Base-by-base conservation (phyloP, 1,284 basidiomycete species). In the Cutaneotrichosporon spelunceum region DNA sequence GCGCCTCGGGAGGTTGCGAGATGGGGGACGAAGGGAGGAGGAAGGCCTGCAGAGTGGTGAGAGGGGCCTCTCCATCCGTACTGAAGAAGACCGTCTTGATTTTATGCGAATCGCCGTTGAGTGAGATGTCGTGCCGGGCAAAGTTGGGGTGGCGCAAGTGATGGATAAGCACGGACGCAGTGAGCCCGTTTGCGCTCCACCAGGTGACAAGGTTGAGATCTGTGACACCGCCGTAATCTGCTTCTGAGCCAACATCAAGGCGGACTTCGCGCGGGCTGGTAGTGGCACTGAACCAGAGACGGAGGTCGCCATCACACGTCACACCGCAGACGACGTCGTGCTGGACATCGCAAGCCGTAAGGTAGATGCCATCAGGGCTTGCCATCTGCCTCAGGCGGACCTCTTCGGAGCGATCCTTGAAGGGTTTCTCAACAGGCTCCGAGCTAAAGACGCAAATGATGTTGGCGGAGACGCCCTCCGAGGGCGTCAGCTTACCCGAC, bases 401-500 rank as follows among this genome's bases (percentile, higher is more conserved):
- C 8, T 67, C 68, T 21, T 75, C 74, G 0, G 72, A 65, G 6
- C 75, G 68, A n/a, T 71, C 65, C 8, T 62, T 68, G 16, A 72
- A 52, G 0, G 73, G 66, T 26, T 61, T 54, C 10, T 64, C 60
- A 3, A 68, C 59, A 0, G 62, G 60, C 1, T 60, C 49, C 0
- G 76, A 75, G 0, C 73, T 66, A 65, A 73, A 79, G 9, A 77
- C 39, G 55, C 73, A 77, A 0, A 58, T 58, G n/a, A 78, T 68
- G 6, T 61, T 56, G 1, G 70, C 70, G 2, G 67, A 64, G 2
- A 60, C 62, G n/a, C 50, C 63, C n/a, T 65, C 63, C 11, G 60
- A 62, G 0, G 64, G 66, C 24, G 67, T 65, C 36, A 64, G 56
- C 62, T 74, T 73, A 2, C 71, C 72, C 5, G 68, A 64, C 30